Evolutionary conservation across 2,329 filamentous ascomycete species (phyloP).

Genomic region (Microdochium paspali): DNA sequence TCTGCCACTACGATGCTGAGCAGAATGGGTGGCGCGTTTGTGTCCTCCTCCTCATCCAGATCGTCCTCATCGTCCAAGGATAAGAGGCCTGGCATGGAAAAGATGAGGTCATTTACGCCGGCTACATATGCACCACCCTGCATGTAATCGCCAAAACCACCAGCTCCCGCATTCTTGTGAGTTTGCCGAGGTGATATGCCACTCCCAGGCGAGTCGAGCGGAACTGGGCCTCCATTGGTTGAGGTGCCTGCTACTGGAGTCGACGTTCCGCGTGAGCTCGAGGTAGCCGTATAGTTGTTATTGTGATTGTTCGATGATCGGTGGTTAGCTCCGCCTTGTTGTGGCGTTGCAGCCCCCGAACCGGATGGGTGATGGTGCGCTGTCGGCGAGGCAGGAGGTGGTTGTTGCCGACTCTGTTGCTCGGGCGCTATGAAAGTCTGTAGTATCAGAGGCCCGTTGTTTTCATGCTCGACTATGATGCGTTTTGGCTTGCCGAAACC

Average conservation of each 20-base stretch:
- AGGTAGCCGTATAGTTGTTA: background rate
- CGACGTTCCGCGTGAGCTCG: background rate
- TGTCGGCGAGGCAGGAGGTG: background rate
- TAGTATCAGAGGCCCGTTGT: conserved; percentile 22
- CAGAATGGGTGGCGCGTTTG: conserved; percentile 37
- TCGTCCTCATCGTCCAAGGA: conserved; percentile 3
- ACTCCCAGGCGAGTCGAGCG: background rate
- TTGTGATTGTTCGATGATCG: background rate
- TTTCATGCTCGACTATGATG: conserved; percentile 46
- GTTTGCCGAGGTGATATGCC: background rate
- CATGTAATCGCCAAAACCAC: background rate
- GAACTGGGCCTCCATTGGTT: background rate
- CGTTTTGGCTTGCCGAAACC: conserved; percentile 43
- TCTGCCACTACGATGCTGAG: conserved; percentile 44
- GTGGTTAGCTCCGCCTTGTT: background rate
- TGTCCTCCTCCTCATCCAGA: conserved; percentile 8
- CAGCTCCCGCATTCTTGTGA: background rate
- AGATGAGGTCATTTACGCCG: background rate
- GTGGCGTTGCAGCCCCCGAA: background rate
- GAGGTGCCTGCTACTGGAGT: background rate
- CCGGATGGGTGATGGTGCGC: background rate
- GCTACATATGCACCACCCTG: background rate
- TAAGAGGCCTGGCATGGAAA: background rate
- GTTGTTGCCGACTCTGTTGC: background rate
- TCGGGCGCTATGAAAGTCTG: conserved; percentile 14